Evolutionary conservation across 257 asterid species (phyloP).

Genomic region (Thymus mandschuricus): DNA sequence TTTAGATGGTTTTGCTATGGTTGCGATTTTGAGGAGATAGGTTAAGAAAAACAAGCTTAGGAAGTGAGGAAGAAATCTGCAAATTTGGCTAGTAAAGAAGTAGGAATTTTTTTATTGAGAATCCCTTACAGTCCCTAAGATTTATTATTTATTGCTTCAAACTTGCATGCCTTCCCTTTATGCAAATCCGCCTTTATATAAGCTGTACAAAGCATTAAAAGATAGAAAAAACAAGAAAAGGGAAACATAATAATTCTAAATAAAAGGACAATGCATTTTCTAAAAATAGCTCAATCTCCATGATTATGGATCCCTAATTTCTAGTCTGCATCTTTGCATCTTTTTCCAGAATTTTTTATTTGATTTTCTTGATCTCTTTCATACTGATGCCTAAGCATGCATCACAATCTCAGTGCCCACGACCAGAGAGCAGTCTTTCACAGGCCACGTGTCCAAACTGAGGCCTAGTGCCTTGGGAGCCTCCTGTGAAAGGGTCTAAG

Average conservation of each 20-base stretch:
- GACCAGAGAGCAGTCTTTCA: no score
- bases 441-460: no score
- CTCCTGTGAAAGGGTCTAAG: no score
- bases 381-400: neutral
- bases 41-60: no score
- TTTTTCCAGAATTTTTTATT: neutral
- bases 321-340: neutral
- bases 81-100: no score
- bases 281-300: no score
- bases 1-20: neutral
- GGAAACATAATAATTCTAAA: neutral
- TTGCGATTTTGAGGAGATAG: neutral
- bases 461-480: no score
- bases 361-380: neutral
- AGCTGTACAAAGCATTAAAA: neutral
- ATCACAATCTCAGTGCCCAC: no score
- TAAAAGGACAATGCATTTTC: neutral
- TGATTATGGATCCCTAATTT: neutral
- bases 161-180: no score
- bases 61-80: no score
- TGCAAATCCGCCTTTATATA: neutral
- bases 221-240: no score
- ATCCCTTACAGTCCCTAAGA: neutral
- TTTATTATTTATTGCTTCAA: neutral
- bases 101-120: neutral